Percentiles rank a stretch among this genome's conserved stretches.
phyloP scores from a whole-genome alignment of 768 basidiomycete genomes.

The Tubosaeta brunneosetosa region DNA sequence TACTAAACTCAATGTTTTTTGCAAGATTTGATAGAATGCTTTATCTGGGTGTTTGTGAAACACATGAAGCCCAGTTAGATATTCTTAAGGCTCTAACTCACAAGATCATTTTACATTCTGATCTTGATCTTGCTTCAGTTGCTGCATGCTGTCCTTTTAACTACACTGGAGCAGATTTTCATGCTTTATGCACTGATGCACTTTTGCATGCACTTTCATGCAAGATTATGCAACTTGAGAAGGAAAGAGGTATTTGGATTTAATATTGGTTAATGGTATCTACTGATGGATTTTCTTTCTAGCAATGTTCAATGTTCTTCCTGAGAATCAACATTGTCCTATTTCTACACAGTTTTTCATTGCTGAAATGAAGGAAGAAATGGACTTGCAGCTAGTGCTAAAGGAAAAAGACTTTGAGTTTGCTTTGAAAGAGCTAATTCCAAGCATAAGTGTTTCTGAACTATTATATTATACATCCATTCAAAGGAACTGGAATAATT shows the following conservation, averaged over 20 bases:
- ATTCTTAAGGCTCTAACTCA: slow-evolving; percentile 88
- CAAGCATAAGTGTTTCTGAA: slow-evolving; percentile 81
- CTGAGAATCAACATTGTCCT: slow-evolving; percentile 45
- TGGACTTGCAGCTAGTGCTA: slow-evolving; percentile 75
- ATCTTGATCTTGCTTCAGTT: slow-evolving; percentile 56
- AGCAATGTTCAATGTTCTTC: slow-evolving; percentile 42
- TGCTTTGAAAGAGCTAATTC: slow-evolving; percentile 67
- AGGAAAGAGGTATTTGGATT: slow-evolving; percentile 52
- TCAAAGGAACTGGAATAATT: slow-evolving; percentile 19
- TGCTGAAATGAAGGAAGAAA: slow-evolving; percentile 66
- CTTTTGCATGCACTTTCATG: slow-evolving; percentile 92
- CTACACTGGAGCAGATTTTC: slow-evolving; percentile 97
- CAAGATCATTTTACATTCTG: slow-evolving; percentile 79
- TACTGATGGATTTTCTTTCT: background rate
- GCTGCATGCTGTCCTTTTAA: slow-evolving; percentile 83
- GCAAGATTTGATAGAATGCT: slow-evolving; percentile 92
- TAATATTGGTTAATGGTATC: slow-evolving; percentile 10
- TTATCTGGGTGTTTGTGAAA: slow-evolving; percentile 89
- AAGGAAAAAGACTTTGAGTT: slow-evolving; percentile 66
- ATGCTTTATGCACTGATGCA: slow-evolving; percentile 95
- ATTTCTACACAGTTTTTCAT: slow-evolving; percentile 90
- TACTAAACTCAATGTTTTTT: background rate
- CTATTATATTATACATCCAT: slow-evolving; percentile 79
- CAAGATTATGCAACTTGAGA: slow-evolving; percentile 76
- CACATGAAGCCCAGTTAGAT: slow-evolving; percentile 76